Evolutionary conservation across 495 filamentous ascomycete genomes (phyloP), one percentile per base, ranked within the genome.

Genomic region (Aspergillus conjunctus): DNA sequence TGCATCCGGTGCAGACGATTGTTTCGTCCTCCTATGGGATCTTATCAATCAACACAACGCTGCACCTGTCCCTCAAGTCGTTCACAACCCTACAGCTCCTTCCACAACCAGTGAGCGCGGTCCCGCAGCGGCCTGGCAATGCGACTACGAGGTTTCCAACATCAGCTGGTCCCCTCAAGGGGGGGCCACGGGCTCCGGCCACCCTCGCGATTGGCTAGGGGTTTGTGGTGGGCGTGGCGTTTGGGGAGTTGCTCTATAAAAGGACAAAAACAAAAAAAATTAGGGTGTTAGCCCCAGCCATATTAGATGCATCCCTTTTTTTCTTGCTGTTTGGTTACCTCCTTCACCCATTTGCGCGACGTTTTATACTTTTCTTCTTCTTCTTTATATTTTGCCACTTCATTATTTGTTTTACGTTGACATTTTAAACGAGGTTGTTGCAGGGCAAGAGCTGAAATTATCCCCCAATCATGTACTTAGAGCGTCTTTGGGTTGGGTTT

Each of bases 61-160:
- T 31, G 79, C 76, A n/a, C 79, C 81, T 11, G 73, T 81, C 1
- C 57, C 78, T 14, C 70, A 77, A 18, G 61, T 67, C 41, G 52
- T 56, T 11, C 67, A 68, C 30, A 73, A 59, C 43, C 75, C 75
- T 7, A 76, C 68, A 10, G 66, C 76, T 17, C 77, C 66, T 59
- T 65, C 70, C 11, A 71, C 70, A 39, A 77, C 75, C 32, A 73
- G 68, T 11, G 78, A 74, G 60, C 76, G 89, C 54, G 88, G 83
- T 12, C 93, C 93, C 0, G 84, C 90, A 4, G 91, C 91, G 6
- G 87, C 83, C 58, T 99, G 95, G 95, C 85, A 89, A 67, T 97
- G 94, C 67, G 94, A 98, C 59, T 96, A 96, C 65, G 94, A 99
- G 77, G 90, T 99, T 22, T 89, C 88, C 10, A 98, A 97, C 72